These are phyloP conservation scores for Globisporangium megalacanthum DNA, from an alignment of 352 stramenopile species.

Conservation along the genomic window DNA sequence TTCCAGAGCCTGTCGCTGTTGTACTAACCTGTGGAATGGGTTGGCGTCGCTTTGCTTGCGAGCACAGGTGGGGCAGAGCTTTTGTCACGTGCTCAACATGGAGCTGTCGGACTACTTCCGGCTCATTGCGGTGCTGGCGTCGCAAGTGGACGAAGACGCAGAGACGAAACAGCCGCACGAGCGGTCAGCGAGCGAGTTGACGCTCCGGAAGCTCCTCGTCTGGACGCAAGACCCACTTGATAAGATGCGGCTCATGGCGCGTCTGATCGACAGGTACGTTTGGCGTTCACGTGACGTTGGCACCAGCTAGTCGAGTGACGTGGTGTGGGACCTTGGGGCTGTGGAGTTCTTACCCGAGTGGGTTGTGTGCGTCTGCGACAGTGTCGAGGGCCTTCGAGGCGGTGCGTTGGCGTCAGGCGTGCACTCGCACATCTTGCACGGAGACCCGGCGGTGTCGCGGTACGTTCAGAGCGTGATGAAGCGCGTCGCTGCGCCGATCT, in stretches of 20 bases:
- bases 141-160: slow-evolving; percentile 85
- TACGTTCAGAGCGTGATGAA: slow-evolving; percentile 81
- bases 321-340: neutral
- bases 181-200: slow-evolving; percentile 54
- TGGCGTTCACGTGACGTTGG: neutral
- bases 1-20: too few species aligned
- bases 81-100: slow-evolving; percentile 87
- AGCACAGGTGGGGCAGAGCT: slow-evolving; percentile 79
- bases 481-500: slow-evolving; percentile 66
- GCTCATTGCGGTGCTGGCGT: slow-evolving; percentile 88
- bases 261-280: slow-evolving; percentile 72
- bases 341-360: neutral
- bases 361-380: slow-evolving; percentile 10
- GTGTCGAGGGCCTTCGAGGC: slow-evolving; percentile 78
- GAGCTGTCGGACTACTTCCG: slow-evolving; percentile 92
- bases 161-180: slow-evolving; percentile 45
- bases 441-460: slow-evolving; percentile 73
- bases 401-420: slow-evolving; percentile 87
- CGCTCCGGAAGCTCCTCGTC: slow-evolving; percentile 84
- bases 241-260: slow-evolving; percentile 85
- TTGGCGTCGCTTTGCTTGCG: neutral
- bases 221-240: slow-evolving; percentile 88
- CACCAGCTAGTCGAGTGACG: neutral
- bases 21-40: too few species aligned
- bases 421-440: slow-evolving; percentile 89